Conservation (phyloP, 2,329 filamentous ascomycete genomes). For the Dendryphion nanum region DNA sequence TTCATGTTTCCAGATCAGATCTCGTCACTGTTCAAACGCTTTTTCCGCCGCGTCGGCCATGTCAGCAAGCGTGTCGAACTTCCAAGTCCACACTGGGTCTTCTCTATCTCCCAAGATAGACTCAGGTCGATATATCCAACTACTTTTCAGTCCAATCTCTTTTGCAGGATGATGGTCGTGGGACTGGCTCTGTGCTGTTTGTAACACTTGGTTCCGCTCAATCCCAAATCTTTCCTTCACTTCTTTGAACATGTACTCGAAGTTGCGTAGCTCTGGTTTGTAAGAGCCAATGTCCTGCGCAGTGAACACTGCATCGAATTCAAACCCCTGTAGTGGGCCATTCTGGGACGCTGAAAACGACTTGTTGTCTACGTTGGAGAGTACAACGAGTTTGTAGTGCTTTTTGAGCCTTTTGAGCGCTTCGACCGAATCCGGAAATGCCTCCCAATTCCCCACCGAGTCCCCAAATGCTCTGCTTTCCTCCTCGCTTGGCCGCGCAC, state of each 20-base stretch:
- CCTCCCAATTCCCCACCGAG: conserved; percentile 54
- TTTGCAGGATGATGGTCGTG: conserved; percentile 68
- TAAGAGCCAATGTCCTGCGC: conserved; percentile 71
- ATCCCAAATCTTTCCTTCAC: conserved; percentile 57
- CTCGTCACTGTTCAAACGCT: conserved; percentile 21
- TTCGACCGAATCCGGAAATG: conserved; percentile 58
- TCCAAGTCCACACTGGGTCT: conserved; percentile 49
- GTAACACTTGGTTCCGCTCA: conserved; percentile 58
- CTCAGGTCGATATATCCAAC: conserved; percentile 63
- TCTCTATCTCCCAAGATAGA: conserved; percentile 46
- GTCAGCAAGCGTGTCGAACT: conserved; percentile 58
- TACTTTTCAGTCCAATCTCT: conserved; percentile 58
- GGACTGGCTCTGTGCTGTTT: conserved; percentile 66
- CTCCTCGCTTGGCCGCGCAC: conserved; percentile 41
- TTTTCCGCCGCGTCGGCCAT: conserved; percentile 58
- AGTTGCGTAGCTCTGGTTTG: conserved; percentile 66
- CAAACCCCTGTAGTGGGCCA: conserved; percentile 52
- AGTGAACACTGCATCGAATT: conserved; percentile 66
- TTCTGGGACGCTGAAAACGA: conserved; percentile 52
- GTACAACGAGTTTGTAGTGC: conserved; percentile 58
- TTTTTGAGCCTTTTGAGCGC: conserved; percentile 51
- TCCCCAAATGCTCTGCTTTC: conserved; percentile 50
- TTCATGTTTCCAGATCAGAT: too few species aligned
- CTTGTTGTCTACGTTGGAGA: conserved; percentile 59
- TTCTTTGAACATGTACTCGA: conserved; percentile 61